These are phyloP conservation scores for Claviceps quebecensis DNA, from an alignment of 2,329 filamentous ascomycete species.

Conservation along the genomic window DNA sequence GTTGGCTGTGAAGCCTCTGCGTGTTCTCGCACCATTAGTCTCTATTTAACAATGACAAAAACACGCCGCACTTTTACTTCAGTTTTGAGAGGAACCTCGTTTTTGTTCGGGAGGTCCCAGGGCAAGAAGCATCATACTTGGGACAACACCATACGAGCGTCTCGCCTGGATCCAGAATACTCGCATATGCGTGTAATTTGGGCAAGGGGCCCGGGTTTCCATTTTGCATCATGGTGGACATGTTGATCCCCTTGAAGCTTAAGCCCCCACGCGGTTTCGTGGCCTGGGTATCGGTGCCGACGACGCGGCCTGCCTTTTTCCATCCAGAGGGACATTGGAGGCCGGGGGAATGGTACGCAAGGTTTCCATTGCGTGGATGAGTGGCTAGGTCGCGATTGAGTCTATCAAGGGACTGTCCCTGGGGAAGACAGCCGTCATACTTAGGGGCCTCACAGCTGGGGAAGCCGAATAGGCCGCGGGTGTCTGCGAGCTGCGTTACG, in stretches of 20 bases:
- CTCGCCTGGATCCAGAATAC: constrained; percentile 9
- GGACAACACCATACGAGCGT: constrained; percentile 12
- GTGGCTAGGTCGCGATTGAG: background rate
- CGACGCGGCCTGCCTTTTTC: constrained; percentile 12
- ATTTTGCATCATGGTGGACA: background rate
- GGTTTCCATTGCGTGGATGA: constrained; percentile 4
- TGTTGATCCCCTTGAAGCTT: constrained; percentile 8
- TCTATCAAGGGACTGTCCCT: constrained; percentile 8
- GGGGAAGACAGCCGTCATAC: constrained; percentile 11
- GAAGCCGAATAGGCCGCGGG: background rate
- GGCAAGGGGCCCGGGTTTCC: background rate
- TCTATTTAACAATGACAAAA: background rate
- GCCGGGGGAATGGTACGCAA: constrained; percentile 13
- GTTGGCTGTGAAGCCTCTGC: constrained; percentile 8
- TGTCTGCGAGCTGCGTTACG: background rate
- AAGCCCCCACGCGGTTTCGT: constrained; percentile 5
- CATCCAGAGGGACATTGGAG: constrained; percentile 12
- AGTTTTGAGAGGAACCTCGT: background rate
- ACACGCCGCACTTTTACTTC: background rate
- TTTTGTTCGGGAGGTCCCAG: background rate
- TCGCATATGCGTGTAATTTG: background rate
- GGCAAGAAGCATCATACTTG: constrained; percentile 6
- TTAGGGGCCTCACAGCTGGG: constrained; percentile 4
- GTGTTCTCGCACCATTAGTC: background rate
- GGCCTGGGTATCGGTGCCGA: constrained; percentile 1